Base-by-base conservation (phyloP, 176 grass and related monocot genomes). In the Oryza australiensis region DNA sequence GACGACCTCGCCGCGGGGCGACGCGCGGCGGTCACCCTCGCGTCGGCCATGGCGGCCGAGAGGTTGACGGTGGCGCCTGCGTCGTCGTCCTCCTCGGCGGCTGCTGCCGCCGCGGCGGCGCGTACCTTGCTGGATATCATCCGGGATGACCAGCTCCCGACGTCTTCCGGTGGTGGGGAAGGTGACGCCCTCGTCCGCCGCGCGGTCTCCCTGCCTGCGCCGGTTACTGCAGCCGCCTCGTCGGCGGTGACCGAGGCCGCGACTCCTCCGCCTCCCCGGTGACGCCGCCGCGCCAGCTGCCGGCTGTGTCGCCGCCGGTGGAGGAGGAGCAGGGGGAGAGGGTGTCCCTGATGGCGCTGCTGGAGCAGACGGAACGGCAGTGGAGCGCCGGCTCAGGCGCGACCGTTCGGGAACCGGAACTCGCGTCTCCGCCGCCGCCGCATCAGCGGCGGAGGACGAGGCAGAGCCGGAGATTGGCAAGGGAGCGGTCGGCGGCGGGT, bases 321-420 rank as follows among this genome's bases (percentile, higher is more conserved):
- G 83, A 76, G 72, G 73, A 72, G 75, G 74, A 88, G 33, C 63
- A 81, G 48, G 86, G 83, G 73, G 85, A 87, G 72, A 79, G 93
- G 73, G 79, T 99, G 1, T 99, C 96, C 7, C 83, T 99, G 55
- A 95, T 99, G 96, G 86, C 93, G 32, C 72, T 99, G 16, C 96
- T 99, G 12, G 96, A 99, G 80, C 96, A 95, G 76, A 95, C 96
- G 9, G 93, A 99, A 60, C 62, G 83, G 63, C 90, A 91, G 27
- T 95, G 96, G 93, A 86, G 82, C 75, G 80, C 72, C 5, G 66
- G 22, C 28, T 62, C 49, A 0, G 33, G 49, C 26, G 13, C 57
- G 0, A 4, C 5, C 11, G 34, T 29, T 4, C 33, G 1, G 16
- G 82, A 75, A 1, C 73, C 4, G 9, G 55, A 15, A 2, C 23